Percentiles rank a stretch among this genome's conserved stretches.
Conservation (phyloP, 805 yeast species). For the Yamadazyma sp. region DNA sequence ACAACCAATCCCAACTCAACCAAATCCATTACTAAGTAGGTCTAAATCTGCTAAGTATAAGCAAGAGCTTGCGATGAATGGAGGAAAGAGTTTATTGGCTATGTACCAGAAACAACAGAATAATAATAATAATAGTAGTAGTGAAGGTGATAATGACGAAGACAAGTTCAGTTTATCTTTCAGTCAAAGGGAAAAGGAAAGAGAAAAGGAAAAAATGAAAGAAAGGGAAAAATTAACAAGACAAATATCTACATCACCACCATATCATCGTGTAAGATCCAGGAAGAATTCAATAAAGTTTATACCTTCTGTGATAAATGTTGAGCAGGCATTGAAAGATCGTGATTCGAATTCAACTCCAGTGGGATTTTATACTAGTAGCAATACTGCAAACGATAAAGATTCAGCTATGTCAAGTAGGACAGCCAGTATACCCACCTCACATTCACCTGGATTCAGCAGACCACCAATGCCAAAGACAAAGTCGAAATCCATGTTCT, state of each 20-base stretch:
- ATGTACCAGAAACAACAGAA: constrained; percentile 11
- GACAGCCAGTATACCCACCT: too few species aligned
- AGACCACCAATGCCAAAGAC: constrained; percentile 4
- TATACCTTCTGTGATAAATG: constrained; percentile 22
- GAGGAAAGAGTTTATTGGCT: constrained; percentile 13
- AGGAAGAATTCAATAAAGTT: constrained; percentile 30
- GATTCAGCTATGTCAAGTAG: neutral
- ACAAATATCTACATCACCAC: constrained; percentile 1
- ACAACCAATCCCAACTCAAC: neutral
- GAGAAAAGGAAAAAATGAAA: neutral
- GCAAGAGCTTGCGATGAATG: constrained; percentile 13
- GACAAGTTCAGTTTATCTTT: constrained; percentile 14
- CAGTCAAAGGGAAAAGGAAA: neutral
- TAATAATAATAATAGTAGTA: constrained; percentile 2
- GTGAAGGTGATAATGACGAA: constrained; percentile 10
- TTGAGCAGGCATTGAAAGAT: constrained; percentile 4
- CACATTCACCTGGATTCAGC: neutral
- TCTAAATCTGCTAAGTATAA: constrained; percentile 21
- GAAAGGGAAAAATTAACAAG: neutral
- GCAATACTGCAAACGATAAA: neutral
- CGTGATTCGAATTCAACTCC: constrained; percentile 12
- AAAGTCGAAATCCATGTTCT: constrained; percentile 23
- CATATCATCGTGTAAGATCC: constrained; percentile 9
- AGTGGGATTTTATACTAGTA: constrained; percentile 8
- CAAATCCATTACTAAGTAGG: constrained; percentile 16